phyloP scores from a whole-genome alignment of 257 asterid species.

The Vinca minor region DNA sequence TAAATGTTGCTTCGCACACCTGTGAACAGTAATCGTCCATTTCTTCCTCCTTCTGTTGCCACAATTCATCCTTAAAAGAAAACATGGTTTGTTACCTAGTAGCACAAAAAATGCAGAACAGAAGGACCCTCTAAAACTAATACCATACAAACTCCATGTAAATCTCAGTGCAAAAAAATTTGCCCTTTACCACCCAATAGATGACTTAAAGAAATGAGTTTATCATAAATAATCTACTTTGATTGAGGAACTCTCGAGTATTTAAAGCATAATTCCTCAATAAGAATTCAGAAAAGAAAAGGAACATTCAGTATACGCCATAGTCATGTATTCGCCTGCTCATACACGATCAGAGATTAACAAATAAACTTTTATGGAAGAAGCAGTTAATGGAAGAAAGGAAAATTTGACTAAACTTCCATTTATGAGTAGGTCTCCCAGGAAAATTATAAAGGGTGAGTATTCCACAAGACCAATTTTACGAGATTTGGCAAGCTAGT shows the following conservation, averaged over 20 bases:
- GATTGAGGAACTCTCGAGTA: neutral
- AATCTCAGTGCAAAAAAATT: neutral
- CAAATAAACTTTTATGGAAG: neutral
- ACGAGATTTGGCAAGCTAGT: neutral
- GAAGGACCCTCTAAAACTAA: neutral
- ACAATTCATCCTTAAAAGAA: slow-evolving; percentile 69
- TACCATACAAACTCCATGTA: neutral
- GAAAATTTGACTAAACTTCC: neutral
- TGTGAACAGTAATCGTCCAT: slow-evolving; percentile 98
- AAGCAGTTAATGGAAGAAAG: neutral
- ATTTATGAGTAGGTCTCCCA: neutral
- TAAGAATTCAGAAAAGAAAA: neutral
- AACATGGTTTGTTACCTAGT: slow-evolving; percentile 1
- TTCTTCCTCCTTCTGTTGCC: slow-evolving; percentile 88
- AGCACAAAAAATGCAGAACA: slow-evolving; percentile 1
- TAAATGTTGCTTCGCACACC: slow-evolving; percentile 36
- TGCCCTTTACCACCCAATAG: neutral
- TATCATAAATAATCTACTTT: neutral
- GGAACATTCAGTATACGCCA: neutral
- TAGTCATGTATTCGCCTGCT: neutral
- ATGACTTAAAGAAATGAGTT: neutral
- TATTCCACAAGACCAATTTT: neutral
- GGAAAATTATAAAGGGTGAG: neutral
- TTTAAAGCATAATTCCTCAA: no score
- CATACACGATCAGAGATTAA: neutral